Base-by-base conservation (phyloP, 139 green algal genomes). In the Coelastrella sp. region DNA sequence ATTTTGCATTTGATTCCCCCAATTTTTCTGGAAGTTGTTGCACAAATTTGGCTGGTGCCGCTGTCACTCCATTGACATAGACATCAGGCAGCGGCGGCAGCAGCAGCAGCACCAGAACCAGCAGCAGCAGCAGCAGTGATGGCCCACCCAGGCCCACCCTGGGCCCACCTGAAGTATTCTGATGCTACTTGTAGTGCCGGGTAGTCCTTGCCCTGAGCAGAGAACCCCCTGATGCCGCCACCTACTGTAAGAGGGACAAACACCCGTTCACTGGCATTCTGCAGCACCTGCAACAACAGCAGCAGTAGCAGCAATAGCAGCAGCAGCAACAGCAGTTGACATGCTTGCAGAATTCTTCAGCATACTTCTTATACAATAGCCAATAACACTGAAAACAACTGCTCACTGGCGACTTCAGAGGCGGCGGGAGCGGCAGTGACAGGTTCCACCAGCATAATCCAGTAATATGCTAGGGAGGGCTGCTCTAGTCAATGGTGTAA, bases 221-320 rank as follows among this genome's bases (percentile, higher is more conserved):
- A 98, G 90, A 99, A 99, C 65, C 95, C 96, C 9, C 96, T 87
- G 92, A 99, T 99, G 90, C 98, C 98, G 17, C 98, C 98, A 22
- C 98, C 98, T 56, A 99, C 97, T 22, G 98, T 99, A 15, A 99
- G 94, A 8, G 98, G 98, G 87, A 99, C 98, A 96, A 99, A 99
- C 22, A 99, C 97, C 11, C 95, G 96, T 95, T 99, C 95, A 63
- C 94, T 97, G 20, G 98, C 94, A 60, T 78, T 79, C 60, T 90
- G 76, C 0, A 87, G 82, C 65, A 87, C 82, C 82, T 87, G 65
- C 82, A 82, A 17, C 59, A 85, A 19, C 58, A 85, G 80, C 63
- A 72, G 63, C 63, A 72, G 63, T 5, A 72, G 63, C 63, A 72
- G 63, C 63, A 72, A 4, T 4, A 72, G 63, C 63, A 72, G 63